Base-by-base conservation (phyloP, 257 asterid genomes). In the Rhazya stricta region DNA sequence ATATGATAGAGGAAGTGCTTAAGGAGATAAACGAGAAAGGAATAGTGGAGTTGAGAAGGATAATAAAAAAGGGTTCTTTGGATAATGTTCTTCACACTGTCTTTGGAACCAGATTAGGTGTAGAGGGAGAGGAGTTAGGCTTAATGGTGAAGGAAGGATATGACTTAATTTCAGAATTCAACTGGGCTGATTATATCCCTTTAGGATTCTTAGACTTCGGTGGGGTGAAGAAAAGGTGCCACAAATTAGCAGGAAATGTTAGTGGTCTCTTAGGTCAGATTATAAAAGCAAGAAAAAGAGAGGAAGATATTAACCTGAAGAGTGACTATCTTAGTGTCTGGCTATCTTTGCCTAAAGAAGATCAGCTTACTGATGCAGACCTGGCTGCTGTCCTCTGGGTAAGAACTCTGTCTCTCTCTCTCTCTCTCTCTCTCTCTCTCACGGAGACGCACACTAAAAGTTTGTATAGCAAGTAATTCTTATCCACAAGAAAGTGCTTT, bases 301-400 rank as follows among this genome's bases (percentile, higher is more conserved):
- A 41, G 42, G 91, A 81, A 61, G 85, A 79, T 66, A 56, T 78
- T 67, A 78, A 66, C 62, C n/a, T 9, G 67, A 81, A 81, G 77
- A 79, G 78, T 80, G 92, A 89, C 71, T 91, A 87, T 78, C 87
- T 89, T 23, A 87, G 91, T 86, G 88, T 79, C 57, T 82, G 87
- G 80, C 88, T 91, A 23, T 83, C 90, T 39, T 81, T 89, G 86
- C 87, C 87, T 53, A 30, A 82, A 79, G 87, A 85, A 70, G 94
- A 89, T 67, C 86, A 73, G 60, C 92, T 91, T 75, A 50, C 50
- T 76, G 88, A 87, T 83, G 80, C 78, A 77, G 89, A 91, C 63
- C 78, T 86, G 94, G 87, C 89, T 83, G 90, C 91, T 71, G 81
- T 91, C 65, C 81, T 91, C 6, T 91, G 94, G 96, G 96, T 90